Evolutionary conservation across 2,329 filamentous ascomycete genomes (phyloP), one percentile per base, ranked within the genome.

Genomic region (Chaetothyriales sp.): DNA sequence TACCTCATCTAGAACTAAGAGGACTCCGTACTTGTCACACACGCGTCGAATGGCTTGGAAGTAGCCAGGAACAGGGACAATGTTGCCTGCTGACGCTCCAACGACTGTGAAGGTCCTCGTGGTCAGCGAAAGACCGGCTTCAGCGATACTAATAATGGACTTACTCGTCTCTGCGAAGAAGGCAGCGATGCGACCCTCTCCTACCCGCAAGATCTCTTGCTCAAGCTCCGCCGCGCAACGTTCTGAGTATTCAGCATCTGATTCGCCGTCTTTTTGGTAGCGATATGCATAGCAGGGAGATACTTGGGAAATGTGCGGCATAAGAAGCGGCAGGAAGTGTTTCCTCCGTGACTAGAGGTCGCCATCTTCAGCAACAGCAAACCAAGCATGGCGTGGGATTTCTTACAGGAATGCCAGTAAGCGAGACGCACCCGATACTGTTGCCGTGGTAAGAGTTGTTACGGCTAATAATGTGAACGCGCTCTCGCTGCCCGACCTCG

Each of bases 201-300:
- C n/a, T n/a, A n/a, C n/a, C n/a, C n/a, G n/a, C n/a, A n/a, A n/a
- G n/a, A n/a, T n/a, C n/a, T n/a, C n/a, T n/a, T n/a, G n/a, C n/a
- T n/a, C n/a, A n/a, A n/a, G n/a, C 62, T 89, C 83, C 2, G 73
- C 64, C 0, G 77, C 77, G 8, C 87, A 70, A 18, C 80, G 71
- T 1, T 65, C 62, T 0, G 85, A 77, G 53, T 86, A 89, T 0
- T 74, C 69, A 1, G 70, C 70, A 28, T 78, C 74, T 0, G 72
- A 75, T 58, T 87, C 81, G 0, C 62, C 66, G 0, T 70, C 60
- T 0, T 55, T 58, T 60, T 75, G 75, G 0, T 74, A 76, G 3
- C 82, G 77, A 59, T 85, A 89, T 0, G 76, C 69, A 57, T 82
- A 81, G 61, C 83, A 86, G n/a, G n/a, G n/a, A n/a, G n/a, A 82